These are phyloP conservation scores for Phytophthora capsici DNA, from an alignment of 352 stramenopile genomes.

Conservation along the genomic window DNA sequence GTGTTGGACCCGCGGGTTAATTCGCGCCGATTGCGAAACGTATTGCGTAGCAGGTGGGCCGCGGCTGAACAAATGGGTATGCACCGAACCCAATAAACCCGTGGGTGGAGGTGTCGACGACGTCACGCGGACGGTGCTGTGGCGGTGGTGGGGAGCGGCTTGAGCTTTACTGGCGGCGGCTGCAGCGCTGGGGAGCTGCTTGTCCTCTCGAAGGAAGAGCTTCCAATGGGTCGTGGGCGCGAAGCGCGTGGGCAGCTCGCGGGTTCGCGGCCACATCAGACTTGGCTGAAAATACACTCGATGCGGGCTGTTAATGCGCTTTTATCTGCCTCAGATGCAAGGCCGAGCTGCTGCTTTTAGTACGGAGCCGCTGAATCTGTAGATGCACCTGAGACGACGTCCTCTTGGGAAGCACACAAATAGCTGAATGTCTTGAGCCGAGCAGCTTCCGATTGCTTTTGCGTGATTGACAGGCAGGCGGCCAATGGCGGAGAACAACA, in stretches of 20 bases:
- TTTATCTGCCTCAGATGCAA: conserved; percentile 3
- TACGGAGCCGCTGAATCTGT: conserved; percentile 3
- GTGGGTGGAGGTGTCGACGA: conserved; percentile 9
- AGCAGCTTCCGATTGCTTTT: not conserved
- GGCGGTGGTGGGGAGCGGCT: conserved; percentile 34
- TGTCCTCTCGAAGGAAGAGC: conserved; percentile 35
- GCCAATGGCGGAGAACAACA: conserved; percentile 17
- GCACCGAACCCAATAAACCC: conserved; percentile 22
- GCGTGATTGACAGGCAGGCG: conserved; percentile 11
- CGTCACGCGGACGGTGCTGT: conserved; percentile 27
- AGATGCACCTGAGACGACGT: conserved; percentile 11
- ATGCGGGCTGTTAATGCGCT: not conserved
- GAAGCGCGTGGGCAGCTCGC: conserved; percentile 40
- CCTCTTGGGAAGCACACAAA: conserved; percentile 19
- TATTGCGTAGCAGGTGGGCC: conserved; percentile 3
- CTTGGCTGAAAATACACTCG: conserved; percentile 18
- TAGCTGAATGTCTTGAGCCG: conserved; percentile 22
- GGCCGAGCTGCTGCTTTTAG: conserved; percentile 8
- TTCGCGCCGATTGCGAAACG: conserved; percentile 12
- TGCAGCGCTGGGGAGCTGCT: conserved; percentile 21
- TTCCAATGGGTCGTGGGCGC: conserved; percentile 37
- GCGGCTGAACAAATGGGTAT: conserved; percentile 23
- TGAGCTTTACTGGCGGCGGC: conserved; percentile 12
- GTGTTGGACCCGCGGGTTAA: conserved; percentile 20
- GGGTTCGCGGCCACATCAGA: conserved; percentile 39